Base-by-base conservation (phyloP, 2,329 filamentous ascomycete species). In the Eutypa lata region DNA sequence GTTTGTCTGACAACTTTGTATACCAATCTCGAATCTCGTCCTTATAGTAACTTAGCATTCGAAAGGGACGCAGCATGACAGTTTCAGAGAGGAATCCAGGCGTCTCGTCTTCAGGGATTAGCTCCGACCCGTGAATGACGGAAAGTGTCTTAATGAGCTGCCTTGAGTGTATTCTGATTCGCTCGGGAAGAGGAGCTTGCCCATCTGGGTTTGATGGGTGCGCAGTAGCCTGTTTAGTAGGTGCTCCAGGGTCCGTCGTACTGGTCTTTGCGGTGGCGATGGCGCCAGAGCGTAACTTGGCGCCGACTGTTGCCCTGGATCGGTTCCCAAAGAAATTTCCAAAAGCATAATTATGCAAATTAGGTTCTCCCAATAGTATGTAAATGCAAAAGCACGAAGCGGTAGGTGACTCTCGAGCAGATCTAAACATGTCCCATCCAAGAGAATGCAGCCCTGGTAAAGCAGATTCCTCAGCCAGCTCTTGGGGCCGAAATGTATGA, bases 31-130 rank as follows among this genome's bases (percentile, higher is more conserved):
- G 45, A 8, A 57, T 57, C 7, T 42, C 21, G 8, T 51, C 13
- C 6, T 57, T 45, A 26, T 49, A 52, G 24, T 54, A 50, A 16
- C 45, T 24, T 5, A 60, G 43, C 5, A 18, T n/a, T 3, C 50
- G 35, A 19, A 47, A 59, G 7, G 57, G 58, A 6, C 53, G 42
- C 16, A 58, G 21, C 47, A 60, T 37, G 13, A 50, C 47, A 16
- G 52, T 21, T 3, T 37, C 26, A 40, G 8, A 10, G 37, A 6
- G 10, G n/a, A n/a, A n/a, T 40, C 7, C n/a, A 8, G 8, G 11
- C 10, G 37, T 6, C 10, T 40, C 16, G 6, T 40, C 37, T n/a
- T 13, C 11, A n/a, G 6, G 8, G 37, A 8, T 16, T 16, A 40
- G 7, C 6, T 40, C 37, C 8, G 37, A 40, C n/a, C 7, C 16